These are phyloP conservation scores for Botryotinia convoluta DNA, from an alignment of 2,329 filamentous ascomycete genomes.

Conservation along the genomic window DNA sequence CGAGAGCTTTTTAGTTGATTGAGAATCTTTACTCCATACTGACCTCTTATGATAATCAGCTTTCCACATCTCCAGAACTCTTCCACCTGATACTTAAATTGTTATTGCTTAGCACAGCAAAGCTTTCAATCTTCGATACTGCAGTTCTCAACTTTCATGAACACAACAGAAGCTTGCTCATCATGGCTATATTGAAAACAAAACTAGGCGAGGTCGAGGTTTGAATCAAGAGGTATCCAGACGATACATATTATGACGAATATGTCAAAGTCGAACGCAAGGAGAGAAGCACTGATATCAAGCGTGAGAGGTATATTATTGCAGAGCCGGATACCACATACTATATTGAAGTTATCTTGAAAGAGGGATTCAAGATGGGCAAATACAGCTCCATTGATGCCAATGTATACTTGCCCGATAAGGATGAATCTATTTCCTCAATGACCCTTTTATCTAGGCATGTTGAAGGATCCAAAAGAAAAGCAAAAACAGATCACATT, in stretches of 20 bases:
- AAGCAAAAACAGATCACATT: no score
- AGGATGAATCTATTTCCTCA: no score
- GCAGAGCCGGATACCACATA: constrained; percentile 10
- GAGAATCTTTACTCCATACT: not conserved
- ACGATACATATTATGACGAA: constrained; percentile 16
- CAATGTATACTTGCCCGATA: not conserved
- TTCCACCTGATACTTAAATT: no score
- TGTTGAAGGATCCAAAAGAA: no score
- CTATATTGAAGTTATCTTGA: constrained; percentile 14
- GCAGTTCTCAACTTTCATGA: not conserved
- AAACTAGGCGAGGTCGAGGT: not conserved
- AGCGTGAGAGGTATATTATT: constrained; percentile 13
- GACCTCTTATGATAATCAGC: no score
- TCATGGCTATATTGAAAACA: not conserved
- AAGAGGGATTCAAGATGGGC: not conserved
- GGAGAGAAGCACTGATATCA: not conserved
- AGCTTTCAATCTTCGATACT: no score
- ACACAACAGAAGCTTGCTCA: not conserved
- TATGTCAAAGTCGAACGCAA: constrained; percentile 12
- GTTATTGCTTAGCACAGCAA: not conserved
- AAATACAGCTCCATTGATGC: not conserved
- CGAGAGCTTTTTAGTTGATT: not conserved
- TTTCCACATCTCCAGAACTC: not conserved
- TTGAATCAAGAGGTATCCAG: constrained; percentile 4
- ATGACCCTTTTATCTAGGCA: no score